Base-by-base conservation (phyloP, 345 rosid genomes). In the Melastoma malabathricum region DNA sequence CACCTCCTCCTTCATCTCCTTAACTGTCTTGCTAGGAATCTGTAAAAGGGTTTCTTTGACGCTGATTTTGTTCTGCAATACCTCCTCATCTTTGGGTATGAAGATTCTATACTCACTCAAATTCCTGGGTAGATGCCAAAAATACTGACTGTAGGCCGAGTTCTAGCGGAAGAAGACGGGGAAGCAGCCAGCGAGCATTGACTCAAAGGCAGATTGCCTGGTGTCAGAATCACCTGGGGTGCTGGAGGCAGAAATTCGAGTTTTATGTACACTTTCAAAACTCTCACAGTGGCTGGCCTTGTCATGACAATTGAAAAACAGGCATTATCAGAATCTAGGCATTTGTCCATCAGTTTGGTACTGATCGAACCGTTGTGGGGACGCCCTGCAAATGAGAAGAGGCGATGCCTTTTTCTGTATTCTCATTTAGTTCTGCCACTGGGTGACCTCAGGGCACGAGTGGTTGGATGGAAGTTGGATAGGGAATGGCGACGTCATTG, bases 81-180 rank as follows among this genome's bases (percentile, higher is more conserved):
- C 54, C 49, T 61, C 54, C 49, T 61, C 59, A 8, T 59, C 58
- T 12, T 50, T 63, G 12, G 74, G 65, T 47, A 82, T 72, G 46
- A 56, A 79, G 43, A 82, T 69, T 0, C 81, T 79, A 34, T 72
- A 82, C 10, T 70, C 63, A 2, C 48, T 41, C 41, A 17, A 14
- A 3, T 69, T 68, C 55, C 62, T 60, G 0, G 82, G 83, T 2
- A 82, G 47, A 59, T 79, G 63, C 89, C 89, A 82, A 34, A 18
- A 15, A 46, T 82, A 82, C 51, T 82, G 81, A 39, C 59, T 62
- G 51, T 74, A 74, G 0, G 71, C 79, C 0, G 83, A 75, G 15
- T 55, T 69, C 3, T 72, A 79, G 59, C 71, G 77, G 38, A 82
- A 82, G 77, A 76, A 82, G 16, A 79, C 83, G 3, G 83, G 89